Base-by-base conservation (phyloP, 305 asterid species). In the Lippia alba region DNA sequence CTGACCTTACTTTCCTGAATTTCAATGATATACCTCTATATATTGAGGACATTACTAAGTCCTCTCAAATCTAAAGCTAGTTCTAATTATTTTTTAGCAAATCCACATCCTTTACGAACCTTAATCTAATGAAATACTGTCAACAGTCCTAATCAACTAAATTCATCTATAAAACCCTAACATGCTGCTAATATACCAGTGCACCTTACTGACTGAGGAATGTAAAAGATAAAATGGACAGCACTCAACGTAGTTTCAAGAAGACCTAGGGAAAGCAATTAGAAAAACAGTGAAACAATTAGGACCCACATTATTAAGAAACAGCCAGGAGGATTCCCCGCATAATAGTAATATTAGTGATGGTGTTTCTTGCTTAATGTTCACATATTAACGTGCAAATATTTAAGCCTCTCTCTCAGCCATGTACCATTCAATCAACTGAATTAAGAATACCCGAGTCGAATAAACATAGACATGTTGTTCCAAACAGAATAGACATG, bases 241-340 rank as follows among this genome's bases (percentile, higher is more conserved):
- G 16, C 10, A 58, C 64, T 58, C 7, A 4, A 34, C 3, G 51
- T 59, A 33, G 67, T 70, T 69, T 49, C 61, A 16, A 39, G 56
- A 53, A 50, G 20, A 24, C 15, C 40, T 51, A 61, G 41, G 66
- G 15, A 18, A 12, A 40, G 10, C 4, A 56, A 18, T 10, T 40
- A 50, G 5, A 50, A 40, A 14, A 19, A 71, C 61, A 19, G 16
- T 16, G 68, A 18, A 30, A 36, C 33, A 59, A 58, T 3, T 32
- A 11, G 2, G 8, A 36, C 46, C n/a, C n/a, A 1, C 51, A 17
- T 17, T 36, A 34, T 61, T 32, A 36, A 61, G 51, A 51, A 9
- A 8, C 40, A 8, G 36, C 17, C 32, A 36, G 66, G 66, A 60
- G 66, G 4, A 36, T 9, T 34, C 14, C 45, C 15, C 16, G 15